These are phyloP conservation scores for Claviceps arundinis DNA, from an alignment of 2,329 filamentous ascomycete species.

Conservation along the genomic window DNA sequence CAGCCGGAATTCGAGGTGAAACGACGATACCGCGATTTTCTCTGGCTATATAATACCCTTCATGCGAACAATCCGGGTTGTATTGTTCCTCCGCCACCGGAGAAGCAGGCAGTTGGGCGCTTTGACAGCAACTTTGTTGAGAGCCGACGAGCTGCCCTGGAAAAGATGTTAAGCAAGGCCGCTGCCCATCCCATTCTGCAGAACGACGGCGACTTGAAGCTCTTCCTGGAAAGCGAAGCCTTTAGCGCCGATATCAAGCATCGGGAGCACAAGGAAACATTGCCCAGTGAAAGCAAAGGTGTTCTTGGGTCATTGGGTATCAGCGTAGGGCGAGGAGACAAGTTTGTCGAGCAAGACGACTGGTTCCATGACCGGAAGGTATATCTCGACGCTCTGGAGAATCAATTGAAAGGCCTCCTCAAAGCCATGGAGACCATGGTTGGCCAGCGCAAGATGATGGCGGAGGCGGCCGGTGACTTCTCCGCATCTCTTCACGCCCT, in stretches of 20 bases:
- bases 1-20: constrained; percentile 88
- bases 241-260: constrained; percentile 97
- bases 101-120: constrained; percentile 92
- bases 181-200: constrained; percentile 81
- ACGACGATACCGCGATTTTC: constrained; percentile 85
- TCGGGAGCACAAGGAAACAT: constrained; percentile 81
- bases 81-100: constrained; percentile 87
- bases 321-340: constrained; percentile 61
- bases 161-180: constrained; percentile 97
- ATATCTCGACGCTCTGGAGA: constrained; percentile 88
- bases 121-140: constrained; percentile 98
- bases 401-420: constrained; percentile 75
- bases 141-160: constrained; percentile 74
- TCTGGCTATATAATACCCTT: constrained; percentile 93
- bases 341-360: constrained; percentile 97
- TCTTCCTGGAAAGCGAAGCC: constrained; percentile 90
- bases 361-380: constrained; percentile 97
- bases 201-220: constrained; percentile 84
- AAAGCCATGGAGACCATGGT: constrained; percentile 94
- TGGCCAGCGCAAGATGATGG: constrained; percentile 78
- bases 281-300: constrained; percentile 81
- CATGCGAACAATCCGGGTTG: constrained; percentile 92
- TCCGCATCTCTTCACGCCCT: constrained; percentile 85
- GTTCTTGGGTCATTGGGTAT: constrained; percentile 78
- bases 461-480: constrained; percentile 88